Conservation (phyloP, 805 yeast genomes). For the Metschnikowia noctiluminum region DNA sequence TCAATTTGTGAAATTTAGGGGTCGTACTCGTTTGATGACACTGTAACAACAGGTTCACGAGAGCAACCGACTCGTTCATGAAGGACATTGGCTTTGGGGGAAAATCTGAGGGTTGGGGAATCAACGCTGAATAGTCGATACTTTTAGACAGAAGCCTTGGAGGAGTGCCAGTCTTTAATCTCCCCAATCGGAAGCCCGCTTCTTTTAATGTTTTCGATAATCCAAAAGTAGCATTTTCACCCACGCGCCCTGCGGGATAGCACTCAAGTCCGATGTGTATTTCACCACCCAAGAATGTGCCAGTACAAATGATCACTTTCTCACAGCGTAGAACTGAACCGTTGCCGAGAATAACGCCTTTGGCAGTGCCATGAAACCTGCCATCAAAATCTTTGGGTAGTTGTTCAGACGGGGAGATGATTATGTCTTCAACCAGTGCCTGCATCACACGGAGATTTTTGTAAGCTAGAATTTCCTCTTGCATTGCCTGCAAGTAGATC, state of each 20-base stretch:
- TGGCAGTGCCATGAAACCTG: slow-evolving; percentile 44
- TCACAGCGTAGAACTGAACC: slow-evolving; percentile 60
- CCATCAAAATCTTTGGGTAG: slow-evolving; percentile 31
- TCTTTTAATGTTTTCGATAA: slow-evolving; percentile 71
- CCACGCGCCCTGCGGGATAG: slow-evolving; percentile 90
- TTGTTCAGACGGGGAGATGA: slow-evolving; percentile 45
- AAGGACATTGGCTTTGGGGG: slow-evolving; percentile 91
- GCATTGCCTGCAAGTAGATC: slow-evolving; percentile 79
- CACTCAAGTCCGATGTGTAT: slow-evolving; percentile 82
- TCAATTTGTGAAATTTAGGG: slow-evolving; percentile 63
- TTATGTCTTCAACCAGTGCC: slow-evolving; percentile 81
- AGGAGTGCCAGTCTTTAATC: slow-evolving; percentile 97
- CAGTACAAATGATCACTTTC: slow-evolving; percentile 86
- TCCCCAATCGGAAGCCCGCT: slow-evolving; percentile 79
- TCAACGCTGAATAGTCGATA: slow-evolving; percentile 63
- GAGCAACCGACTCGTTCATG: slow-evolving; percentile 64
- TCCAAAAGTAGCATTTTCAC: slow-evolving; percentile 89
- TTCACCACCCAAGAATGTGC: slow-evolving; percentile 92
- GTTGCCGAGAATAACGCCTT: slow-evolving; percentile 70
- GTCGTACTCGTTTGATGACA: slow-evolving; percentile 84
- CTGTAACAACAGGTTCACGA: slow-evolving; percentile 52
- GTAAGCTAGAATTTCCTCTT: slow-evolving; percentile 52
- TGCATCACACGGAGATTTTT: slow-evolving; percentile 57
- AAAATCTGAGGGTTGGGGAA: slow-evolving; percentile 72
- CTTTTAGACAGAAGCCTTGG: slow-evolving; percentile 75